Conservation (phyloP, 352 stramenopile species). For the Phytophthora foliorum region DNA sequence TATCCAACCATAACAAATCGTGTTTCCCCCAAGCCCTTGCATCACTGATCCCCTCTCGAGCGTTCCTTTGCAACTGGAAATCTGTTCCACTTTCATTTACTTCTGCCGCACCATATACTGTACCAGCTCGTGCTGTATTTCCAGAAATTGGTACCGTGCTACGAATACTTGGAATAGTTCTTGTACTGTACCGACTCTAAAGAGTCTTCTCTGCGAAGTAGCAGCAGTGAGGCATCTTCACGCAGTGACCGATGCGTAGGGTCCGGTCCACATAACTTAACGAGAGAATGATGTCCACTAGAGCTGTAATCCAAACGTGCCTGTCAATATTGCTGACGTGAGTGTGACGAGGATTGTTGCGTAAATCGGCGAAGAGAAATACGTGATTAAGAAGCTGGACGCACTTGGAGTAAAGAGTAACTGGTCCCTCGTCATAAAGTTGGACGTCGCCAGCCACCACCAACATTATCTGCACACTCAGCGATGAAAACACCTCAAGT, state of each 20-base stretch:
- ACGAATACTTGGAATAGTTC: too few relatives aligned
- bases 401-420: too few relatives aligned
- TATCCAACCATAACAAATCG: too few relatives aligned
- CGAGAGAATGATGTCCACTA: constrained; percentile 17
- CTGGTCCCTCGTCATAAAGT: too few relatives aligned
- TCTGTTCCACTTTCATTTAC: too few relatives aligned
- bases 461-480: not conserved
- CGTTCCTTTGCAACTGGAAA: too few relatives aligned
- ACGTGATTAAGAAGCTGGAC: too few relatives aligned
- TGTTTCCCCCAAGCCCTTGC: too few relatives aligned
- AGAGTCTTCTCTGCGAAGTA: constrained; percentile 1
- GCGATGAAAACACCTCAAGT: constrained; percentile 10
- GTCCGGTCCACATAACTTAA: constrained; percentile 1
- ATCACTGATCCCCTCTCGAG: too few relatives aligned
- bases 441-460: not conserved
- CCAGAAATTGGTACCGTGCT: too few relatives aligned
- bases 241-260: not conserved
- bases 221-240: not conserved
- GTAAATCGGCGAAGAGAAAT: constrained; percentile 4
- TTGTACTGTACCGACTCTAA: not conserved
- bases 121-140: too few relatives aligned
- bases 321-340: not conserved
- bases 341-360: not conserved
- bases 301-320: not conserved
- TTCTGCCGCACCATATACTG: too few relatives aligned